phyloP scores from a whole-genome alignment of 306 rosid species.

The Bauhinia variegata region DNA sequence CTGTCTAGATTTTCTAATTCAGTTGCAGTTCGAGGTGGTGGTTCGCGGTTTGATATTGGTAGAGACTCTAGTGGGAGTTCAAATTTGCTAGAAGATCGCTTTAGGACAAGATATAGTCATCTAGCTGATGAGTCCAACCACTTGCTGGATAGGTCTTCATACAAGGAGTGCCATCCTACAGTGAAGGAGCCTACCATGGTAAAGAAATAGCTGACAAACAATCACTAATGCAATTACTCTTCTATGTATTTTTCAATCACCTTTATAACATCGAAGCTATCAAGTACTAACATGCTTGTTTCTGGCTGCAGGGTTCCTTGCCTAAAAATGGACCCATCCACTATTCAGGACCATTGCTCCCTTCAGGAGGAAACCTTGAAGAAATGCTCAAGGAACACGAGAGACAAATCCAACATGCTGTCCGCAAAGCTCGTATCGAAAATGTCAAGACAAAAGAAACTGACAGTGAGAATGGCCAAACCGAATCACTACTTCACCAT shows the following conservation, averaged over 20 bases:
- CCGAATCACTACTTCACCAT: conserved; percentile 55
- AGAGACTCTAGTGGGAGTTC: conserved; percentile 49
- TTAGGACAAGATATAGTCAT: conserved; percentile 47
- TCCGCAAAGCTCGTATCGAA: conserved; percentile 72
- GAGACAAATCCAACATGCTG: conserved; percentile 70
- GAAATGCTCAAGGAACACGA: conserved; percentile 84
- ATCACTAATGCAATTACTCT: conserved; percentile 21
- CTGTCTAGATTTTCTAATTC: conserved; percentile 71
- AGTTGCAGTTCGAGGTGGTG: conserved; percentile 55
- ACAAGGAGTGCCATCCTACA: conserved; percentile 44
- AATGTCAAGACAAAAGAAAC: conserved; percentile 52
- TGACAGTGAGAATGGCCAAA: conserved; percentile 45
- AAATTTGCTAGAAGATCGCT: conserved; percentile 61
- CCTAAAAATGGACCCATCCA: conserved; percentile 54
- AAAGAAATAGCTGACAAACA: conserved; percentile 34
- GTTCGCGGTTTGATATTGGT: conserved; percentile 49
- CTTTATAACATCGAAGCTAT: conserved; percentile 7
- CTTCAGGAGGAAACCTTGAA: conserved; percentile 66
- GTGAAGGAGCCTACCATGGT: conserved; percentile 62
- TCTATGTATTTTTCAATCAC: conserved; percentile 7
- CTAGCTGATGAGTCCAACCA: conserved; percentile 58
- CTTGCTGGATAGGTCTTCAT: conserved; percentile 50
- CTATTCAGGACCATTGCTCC: conserved; percentile 74
- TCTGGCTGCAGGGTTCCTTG: conserved; percentile 49
- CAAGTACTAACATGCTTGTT: conserved; percentile 26